Conservation (phyloP, 2,329 filamentous ascomycete species). For the Nigrograna mackinnonii region DNA sequence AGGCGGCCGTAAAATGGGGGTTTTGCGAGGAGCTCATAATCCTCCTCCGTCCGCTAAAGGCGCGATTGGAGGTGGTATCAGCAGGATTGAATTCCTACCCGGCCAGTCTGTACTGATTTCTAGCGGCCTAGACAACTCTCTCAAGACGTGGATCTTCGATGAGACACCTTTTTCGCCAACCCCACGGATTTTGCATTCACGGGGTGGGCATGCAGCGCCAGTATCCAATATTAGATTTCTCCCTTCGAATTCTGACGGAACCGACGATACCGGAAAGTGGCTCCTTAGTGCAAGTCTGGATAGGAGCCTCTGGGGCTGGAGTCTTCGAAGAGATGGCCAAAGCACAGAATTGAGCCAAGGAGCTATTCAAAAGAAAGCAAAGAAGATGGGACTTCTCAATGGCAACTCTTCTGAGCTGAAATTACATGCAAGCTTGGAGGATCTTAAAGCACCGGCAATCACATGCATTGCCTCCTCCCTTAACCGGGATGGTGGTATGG, state of each 20-base stretch:
- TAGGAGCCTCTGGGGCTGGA: slow-evolving; percentile 94
- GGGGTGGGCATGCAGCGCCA: slow-evolving; percentile 86
- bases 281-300: slow-evolving; percentile 87
- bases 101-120: slow-evolving; percentile 91
- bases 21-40: slow-evolving; percentile 86
- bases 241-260: slow-evolving; percentile 85
- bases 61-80: slow-evolving; percentile 73
- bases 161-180: slow-evolving; percentile 86
- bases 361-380: slow-evolving; percentile 82
- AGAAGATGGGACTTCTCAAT: slow-evolving; percentile 77
- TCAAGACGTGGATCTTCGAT: slow-evolving; percentile 97
- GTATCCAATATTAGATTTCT: slow-evolving; percentile 83
- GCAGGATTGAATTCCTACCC: slow-evolving; percentile 83
- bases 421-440: slow-evolving; percentile 66
- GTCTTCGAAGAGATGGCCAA: slow-evolving; percentile 90
- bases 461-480: slow-evolving; percentile 89
- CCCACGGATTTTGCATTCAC: slow-evolving; percentile 80
- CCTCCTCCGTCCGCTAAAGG: slow-evolving; percentile 63
- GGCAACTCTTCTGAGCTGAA: slow-evolving; percentile 61
- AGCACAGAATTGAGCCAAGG: slow-evolving; percentile 93
- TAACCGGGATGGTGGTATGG: slow-evolving; percentile 94
- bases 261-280: slow-evolving; percentile 91
- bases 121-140: slow-evolving; percentile 87
- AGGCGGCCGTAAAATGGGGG: slow-evolving; percentile 82
- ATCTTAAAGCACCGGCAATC: slow-evolving; percentile 86